Conservation (phyloP, 2,329 filamentous ascomycete species). For the Phialemoniopsis sp. region DNA sequence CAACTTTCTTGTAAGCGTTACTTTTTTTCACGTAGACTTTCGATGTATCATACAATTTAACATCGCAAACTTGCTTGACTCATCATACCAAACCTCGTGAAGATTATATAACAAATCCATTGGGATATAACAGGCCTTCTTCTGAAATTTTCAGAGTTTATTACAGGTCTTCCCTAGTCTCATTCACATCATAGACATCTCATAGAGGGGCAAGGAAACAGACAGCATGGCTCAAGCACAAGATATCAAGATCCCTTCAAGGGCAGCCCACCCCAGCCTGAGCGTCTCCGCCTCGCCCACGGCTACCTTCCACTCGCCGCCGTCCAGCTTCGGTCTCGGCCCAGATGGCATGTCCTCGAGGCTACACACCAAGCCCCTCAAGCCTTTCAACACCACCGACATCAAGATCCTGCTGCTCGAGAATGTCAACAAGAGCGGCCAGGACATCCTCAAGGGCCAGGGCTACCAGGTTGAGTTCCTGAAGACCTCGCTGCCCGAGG, state of each 20-base stretch:
- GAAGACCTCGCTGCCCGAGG: conserved; percentile 86
- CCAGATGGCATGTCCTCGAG: conserved; percentile 30
- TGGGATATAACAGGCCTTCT: too few relatives aligned
- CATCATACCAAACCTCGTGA: too few relatives aligned
- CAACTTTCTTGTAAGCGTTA: too few relatives aligned
- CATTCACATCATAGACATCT: too few relatives aligned
- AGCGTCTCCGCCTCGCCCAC: conserved; percentile 72
- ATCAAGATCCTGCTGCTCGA: conserved; percentile 95
- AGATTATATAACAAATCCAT: too few relatives aligned
- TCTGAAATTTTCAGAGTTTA: too few relatives aligned
- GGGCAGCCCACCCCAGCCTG: conserved; percentile 52
- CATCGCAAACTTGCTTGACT: too few relatives aligned
- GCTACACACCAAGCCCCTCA: conserved; percentile 67
- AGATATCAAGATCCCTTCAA: conserved; percentile 19
- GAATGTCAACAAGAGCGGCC: conserved; percentile 90
- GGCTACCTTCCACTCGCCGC: conserved; percentile 69
- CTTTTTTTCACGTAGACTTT: too few relatives aligned
- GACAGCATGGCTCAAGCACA: conserved; percentile 10
- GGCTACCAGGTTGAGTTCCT: conserved; percentile 94
- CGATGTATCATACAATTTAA: too few relatives aligned
- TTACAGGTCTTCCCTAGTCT: too few relatives aligned
- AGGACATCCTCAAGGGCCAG: conserved; percentile 75
- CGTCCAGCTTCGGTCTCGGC: conserved; percentile 53
- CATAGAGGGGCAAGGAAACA: too few relatives aligned
- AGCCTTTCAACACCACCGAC: conserved; percentile 92